Evolutionary conservation across 495 filamentous ascomycete genomes (phyloP), one percentile per base, ranked within the genome.

Genomic region (Physcia stellaris): DNA sequence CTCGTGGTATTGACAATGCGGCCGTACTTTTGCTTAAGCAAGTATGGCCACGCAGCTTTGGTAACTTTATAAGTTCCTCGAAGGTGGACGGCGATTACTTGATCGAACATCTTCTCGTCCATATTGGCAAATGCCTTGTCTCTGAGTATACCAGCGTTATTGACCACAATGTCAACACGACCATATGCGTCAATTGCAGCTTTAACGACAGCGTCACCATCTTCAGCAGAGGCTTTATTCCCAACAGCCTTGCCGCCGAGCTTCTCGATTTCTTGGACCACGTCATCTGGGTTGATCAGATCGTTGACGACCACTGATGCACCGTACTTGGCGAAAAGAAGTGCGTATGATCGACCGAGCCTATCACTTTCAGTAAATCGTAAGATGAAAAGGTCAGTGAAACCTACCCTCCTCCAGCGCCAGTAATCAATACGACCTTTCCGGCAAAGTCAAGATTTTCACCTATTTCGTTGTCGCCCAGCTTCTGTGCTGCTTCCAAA

Each of bases 91-190:
- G 82, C 78, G 61, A 95, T 66, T 41, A 98, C 90, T 35, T 82
- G 75, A 56, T 94, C 78, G 86, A 88, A 98, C 42, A 84, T 69
- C 60, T 75, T 78, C 62, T 98, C 90, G 41, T 84, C 82, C 90
- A 98, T 96, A 66, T 94, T 94, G 57, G 67, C 75, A 65, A 98
- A 98, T 24, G 90, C 88, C 73, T 95, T 96, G 69, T 98, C 90
- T 38, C 90, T 75, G 24, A 98, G 74, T 52, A 98, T 96, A 54
- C 90, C 90, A 32, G 90, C 90, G 53, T 98, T 98, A 73, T 98
- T 98, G 59, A 98, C 68, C 46, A 98, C 61, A 39, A 96, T 80
- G 54, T 98, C 90, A 50, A 98, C 73, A 38, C 92, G 83, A 48
- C 90, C 90, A 49, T 83, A 96, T 26, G 83, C 75, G 54, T 96